Base-by-base conservation (phyloP, 345 rosid species). In the Salix dunnii region DNA sequence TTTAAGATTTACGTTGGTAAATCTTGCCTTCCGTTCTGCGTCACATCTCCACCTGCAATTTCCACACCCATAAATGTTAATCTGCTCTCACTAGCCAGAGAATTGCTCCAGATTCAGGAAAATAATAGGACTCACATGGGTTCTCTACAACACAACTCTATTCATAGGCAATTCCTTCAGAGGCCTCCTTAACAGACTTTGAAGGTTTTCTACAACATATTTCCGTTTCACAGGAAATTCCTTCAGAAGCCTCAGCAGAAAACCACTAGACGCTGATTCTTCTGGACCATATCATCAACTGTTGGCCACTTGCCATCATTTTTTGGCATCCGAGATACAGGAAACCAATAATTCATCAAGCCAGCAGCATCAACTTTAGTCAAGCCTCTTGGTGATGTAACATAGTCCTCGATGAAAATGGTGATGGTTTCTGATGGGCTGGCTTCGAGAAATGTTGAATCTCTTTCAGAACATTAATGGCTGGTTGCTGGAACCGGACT, bases 181-280 rank as follows among this genome's bases (percentile, higher is more conserved):
- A 70, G 21, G 84, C 78, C 58, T 81, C 79, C 72, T 77, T 81
- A 0, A 64, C 27, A 31, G 84, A 74, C 71, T 81, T 81, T 36
- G 84, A 81, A 70, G 81, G 68, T 71, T 82, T 75, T 82, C 84
- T 8, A 74, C 78, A 7, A 78, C 68, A 55, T 82, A 74, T 77
- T 67, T 78, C 77, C 84, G 78, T 5, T 5, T 77, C 46, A 49
- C 36, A 70, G 12, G 84, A 74, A 74, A 82, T 82, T 67, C 77
- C 84, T 78, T 82, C 81, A 71, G 84, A 67, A 17, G 84, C 78
- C 38, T 82, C 84, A 0, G 70, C 28, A 33, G 84, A 82, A 82
- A 55, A 82, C 84, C 68, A 82, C 69, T 27, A 82, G 31, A 6
- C 79, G 79, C 72, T 82, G 81, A 67, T 82, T 74, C 38, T 82